Conservation (phyloP, 2,329 filamentous ascomycete species). For the Phialophora chinensis region DNA sequence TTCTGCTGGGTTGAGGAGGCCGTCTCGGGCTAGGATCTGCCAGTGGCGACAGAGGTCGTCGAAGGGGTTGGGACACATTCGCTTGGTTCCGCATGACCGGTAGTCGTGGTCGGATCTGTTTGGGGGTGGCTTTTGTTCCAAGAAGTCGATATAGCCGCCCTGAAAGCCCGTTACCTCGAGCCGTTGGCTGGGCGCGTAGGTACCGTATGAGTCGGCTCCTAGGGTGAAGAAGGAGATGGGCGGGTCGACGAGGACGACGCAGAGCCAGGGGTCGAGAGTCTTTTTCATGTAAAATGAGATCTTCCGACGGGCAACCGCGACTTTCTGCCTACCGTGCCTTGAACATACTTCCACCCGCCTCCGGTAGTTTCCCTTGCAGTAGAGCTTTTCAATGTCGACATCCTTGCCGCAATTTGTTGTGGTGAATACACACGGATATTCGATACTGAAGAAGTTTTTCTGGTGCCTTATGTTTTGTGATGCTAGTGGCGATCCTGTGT, state of each 20-base stretch:
- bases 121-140: conserved; percentile 27
- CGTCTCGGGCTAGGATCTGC: conserved; percentile 33
- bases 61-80: conserved; percentile 34
- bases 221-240: conserved; percentile 34
- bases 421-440: conserved; percentile 36
- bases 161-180: conserved; percentile 33
- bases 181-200: conserved; percentile 28
- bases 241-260: conserved; percentile 36
- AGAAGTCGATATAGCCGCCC: conserved; percentile 37
- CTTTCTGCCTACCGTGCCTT: conserved; percentile 33
- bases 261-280: conserved; percentile 34
- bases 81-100: conserved; percentile 29
- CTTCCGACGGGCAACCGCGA: conserved; percentile 35
- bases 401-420: conserved; percentile 34
- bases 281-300: conserved; percentile 38
- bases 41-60: conserved; percentile 37
- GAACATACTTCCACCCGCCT: conserved; percentile 35
- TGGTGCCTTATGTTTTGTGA: conserved; percentile 33
- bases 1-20: conserved; percentile 23
- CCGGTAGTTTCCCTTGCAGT: conserved; percentile 37
- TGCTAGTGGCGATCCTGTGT: conserved; percentile 30
- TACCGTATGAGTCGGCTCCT: conserved; percentile 29
- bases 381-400: conserved; percentile 36
- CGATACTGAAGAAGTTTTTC: conserved; percentile 35
- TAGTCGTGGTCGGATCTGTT: conserved; percentile 33